phyloP scores from a whole-genome alignment of 192 early-diverging fungal species.

The Irineochytrium annulatum region DNA sequence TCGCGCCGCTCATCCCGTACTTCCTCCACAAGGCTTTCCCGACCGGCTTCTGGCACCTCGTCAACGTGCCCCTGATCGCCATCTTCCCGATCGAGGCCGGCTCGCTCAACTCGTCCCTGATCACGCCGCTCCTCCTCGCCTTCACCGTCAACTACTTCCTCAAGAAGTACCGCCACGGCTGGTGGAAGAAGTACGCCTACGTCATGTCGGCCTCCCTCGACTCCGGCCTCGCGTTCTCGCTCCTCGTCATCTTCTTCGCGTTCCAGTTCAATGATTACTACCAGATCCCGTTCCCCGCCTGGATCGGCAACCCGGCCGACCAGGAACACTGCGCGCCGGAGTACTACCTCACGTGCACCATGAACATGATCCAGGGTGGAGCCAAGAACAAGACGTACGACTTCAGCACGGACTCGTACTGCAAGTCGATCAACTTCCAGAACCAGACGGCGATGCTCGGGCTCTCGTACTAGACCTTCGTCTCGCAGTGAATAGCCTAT shows the following conservation, averaged over 20 bases:
- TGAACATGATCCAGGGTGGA: conserved; percentile 9
- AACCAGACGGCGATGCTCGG: neutral
- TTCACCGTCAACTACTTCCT: conserved; percentile 12
- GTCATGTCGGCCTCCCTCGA: conserved; percentile 58
- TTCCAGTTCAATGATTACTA: neutral
- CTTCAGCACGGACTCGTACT: neutral
- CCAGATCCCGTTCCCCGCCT: conserved; percentile 16
- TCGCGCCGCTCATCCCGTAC: conserved; percentile 32
- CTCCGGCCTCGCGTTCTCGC: conserved; percentile 44
- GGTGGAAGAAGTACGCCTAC: conserved; percentile 68
- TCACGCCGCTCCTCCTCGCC: conserved; percentile 18
- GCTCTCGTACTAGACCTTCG: too few species aligned
- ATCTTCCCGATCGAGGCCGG: conserved; percentile 6
- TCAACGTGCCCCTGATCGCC: conserved; percentile 19
- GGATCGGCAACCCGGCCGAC: conserved; percentile 18
- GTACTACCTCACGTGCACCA: conserved; percentile 3
- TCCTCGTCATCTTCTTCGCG: conserved; percentile 21
- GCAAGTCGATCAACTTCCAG: conserved; percentile 1
- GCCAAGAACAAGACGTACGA: too few species aligned
- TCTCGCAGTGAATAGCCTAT: too few species aligned
- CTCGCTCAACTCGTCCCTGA: neutral
- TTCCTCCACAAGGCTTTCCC: conserved; percentile 36
- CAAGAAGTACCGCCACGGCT: conserved; percentile 13
- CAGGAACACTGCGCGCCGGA: neutral
- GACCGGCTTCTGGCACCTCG: conserved; percentile 2